Percentiles rank a stretch among this genome's conserved stretches.
Evolutionary conservation across 306 rosid species (phyloP).

Genomic region (Castanea mollissima): DNA sequence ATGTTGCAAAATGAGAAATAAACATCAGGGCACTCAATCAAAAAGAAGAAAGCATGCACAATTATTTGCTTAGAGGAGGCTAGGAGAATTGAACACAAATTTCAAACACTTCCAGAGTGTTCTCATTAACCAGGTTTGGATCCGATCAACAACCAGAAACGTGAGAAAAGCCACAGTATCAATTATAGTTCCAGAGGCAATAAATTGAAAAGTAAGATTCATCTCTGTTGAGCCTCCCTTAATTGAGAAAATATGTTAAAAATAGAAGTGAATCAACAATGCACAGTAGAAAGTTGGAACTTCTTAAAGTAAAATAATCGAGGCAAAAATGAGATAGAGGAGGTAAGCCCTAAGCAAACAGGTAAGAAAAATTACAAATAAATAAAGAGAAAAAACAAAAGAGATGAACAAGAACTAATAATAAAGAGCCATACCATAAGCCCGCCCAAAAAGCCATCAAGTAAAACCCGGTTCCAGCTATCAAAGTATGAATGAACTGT

Average conservation of each 20-base stretch:
- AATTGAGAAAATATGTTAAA: neutral
- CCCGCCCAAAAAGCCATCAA: slow-evolving; percentile 76
- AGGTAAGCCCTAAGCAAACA: neutral
- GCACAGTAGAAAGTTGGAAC: neutral
- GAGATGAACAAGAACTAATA: neutral
- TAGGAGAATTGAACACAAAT: neutral
- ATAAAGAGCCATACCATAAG: slow-evolving; percentile 54
- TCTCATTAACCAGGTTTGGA: neutral
- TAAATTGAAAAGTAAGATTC: neutral
- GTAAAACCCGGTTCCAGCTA: slow-evolving; percentile 62
- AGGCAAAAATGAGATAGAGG: neutral
- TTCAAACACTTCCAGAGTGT: neutral
- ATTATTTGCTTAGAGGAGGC: neutral
- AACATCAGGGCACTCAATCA: neutral
- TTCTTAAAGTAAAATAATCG: neutral
- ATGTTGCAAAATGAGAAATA: neutral
- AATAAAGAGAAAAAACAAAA: neutral
- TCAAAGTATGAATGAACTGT: slow-evolving; percentile 63
- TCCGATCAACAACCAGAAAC: neutral
- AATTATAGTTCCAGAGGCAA: neutral
- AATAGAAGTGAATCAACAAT: neutral
- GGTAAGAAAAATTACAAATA: neutral
- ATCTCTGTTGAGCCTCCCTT: neutral
- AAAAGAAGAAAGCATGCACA: neutral
- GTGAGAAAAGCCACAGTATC: neutral